Evolutionary conservation across 352 stramenopile species (phyloP), one percentile per base, ranked within the genome.

Genomic region (Globisporangium iwayamae): DNA sequence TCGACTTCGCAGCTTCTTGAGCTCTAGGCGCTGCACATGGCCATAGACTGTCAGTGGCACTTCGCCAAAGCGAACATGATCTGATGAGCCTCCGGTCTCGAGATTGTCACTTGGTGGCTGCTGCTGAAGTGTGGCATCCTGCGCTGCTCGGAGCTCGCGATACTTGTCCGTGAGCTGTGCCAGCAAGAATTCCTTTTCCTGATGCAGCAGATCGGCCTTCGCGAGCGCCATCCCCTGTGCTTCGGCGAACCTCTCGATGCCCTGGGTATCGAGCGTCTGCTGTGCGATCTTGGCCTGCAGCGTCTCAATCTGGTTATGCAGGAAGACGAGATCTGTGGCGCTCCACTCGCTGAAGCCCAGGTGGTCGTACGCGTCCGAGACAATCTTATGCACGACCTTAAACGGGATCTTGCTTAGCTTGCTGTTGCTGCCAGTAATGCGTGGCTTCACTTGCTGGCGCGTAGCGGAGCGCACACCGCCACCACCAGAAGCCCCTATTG

Each of bases 111-210:
- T 65, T 9, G 34, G 14, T 30, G 68, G 34, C 13, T 58, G 34
- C 6, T 22, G 28, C 22, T 39, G 65, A 14, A 28, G 25, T 28
- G 25, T 28, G 25, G 68, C 63, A 20, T 65, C 53, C 39, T 76
- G 59, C 10, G 60, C 59, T 4, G 52, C 48, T 14, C 69, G 67
- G 2, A 90, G 55, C 9, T 76, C 62, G 5, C 74, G 78, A 59
- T 81, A 84, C 8, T 78, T 75, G 2, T 71, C 68, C 0, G 73
- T 87, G 18, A 90, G 67, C 34, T 86, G 78, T 2, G 67, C 69
- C 16, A 90, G 61, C 43, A 90, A 39, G 8, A 78, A 70, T n/a
- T 87, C 76, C 9, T 87, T 89, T 60, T 90, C 81, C 2, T 80
- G 70, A 18, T 83, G 63, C 30, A 74, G 60, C 48, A 90, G 65